A percentile compares a stretch with the other conserved stretches of the same genome.
Evolutionary conservation across 2,329 filamentous ascomycete genomes (phyloP).

Genomic region (Drechmeria coniospora): DNA sequence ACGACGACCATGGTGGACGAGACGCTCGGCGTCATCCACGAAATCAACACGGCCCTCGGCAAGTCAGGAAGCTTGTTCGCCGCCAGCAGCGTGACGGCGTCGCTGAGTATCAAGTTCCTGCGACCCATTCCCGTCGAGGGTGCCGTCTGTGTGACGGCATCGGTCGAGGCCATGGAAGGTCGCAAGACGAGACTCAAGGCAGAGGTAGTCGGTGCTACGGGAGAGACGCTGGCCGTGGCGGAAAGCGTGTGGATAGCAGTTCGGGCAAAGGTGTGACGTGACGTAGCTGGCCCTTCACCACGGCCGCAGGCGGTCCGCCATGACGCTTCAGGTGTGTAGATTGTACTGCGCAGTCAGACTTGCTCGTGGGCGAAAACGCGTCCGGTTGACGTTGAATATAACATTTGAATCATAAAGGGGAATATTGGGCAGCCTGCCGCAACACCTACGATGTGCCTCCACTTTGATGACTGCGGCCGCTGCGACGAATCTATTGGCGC

Average conservation of each 20-base stretch:
- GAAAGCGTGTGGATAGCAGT: slow-evolving; percentile 18
- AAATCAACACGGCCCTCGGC: slow-evolving; percentile 18
- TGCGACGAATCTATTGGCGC: too few species aligned
- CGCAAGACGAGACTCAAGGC: slow-evolving; percentile 17
- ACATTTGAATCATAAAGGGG: too few species aligned
- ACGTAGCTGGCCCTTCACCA: too few species aligned
- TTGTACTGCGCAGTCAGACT: too few species aligned
- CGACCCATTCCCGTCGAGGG: slow-evolving; percentile 15
- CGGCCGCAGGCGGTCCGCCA: too few species aligned
- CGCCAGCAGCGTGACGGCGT: slow-evolving; percentile 17
- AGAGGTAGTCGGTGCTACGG: slow-evolving; percentile 15
- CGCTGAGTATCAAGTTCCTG: slow-evolving; percentile 18
- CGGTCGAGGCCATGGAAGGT: slow-evolving; percentile 16
- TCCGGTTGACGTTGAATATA: too few species aligned
- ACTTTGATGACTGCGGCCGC: too few species aligned
- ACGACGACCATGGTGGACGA: slow-evolving; percentile 21
- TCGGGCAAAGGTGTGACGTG: slow-evolving; percentile 12
- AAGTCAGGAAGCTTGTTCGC: slow-evolving; percentile 14
- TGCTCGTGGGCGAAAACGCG: too few species aligned
- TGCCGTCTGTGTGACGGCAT: slow-evolving; percentile 15
- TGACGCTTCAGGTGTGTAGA: too few species aligned
- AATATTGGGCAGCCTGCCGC: too few species aligned
- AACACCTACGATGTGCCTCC: too few species aligned
- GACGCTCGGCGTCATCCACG: slow-evolving; percentile 18
- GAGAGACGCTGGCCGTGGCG: slow-evolving; percentile 14